phyloP scores from a whole-genome alignment of 2,329 filamentous ascomycete species.

The Fusarium odoratissimum region DNA sequence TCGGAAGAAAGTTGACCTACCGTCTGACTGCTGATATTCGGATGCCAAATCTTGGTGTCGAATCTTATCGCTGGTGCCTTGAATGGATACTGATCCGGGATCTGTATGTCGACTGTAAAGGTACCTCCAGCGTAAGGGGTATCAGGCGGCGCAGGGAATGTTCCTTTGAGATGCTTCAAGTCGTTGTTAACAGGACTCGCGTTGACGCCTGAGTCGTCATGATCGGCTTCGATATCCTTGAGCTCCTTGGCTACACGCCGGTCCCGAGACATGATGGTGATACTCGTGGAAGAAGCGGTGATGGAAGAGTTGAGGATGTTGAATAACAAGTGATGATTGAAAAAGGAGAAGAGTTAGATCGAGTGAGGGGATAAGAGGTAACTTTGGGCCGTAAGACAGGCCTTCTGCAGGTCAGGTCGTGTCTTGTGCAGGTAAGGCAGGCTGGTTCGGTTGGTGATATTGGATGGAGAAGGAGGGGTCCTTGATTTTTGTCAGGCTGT shows the following conservation, averaged over 20 bases:
- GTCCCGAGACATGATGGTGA: slow-evolving; percentile 59
- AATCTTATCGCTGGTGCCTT: slow-evolving; percentile 92
- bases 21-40: slow-evolving; percentile 94
- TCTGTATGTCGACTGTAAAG: slow-evolving; percentile 85
- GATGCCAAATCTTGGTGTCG: slow-evolving; percentile 95
- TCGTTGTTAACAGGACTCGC: slow-evolving; percentile 74
- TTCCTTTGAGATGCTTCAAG: slow-evolving; percentile 84
- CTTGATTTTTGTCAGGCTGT: slow-evolving; percentile 20
- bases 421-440: slow-evolving; percentile 17
- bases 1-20: slow-evolving; percentile 62
- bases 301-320: not conserved
- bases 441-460: slow-evolving; percentile 7
- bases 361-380: not conserved
- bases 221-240: slow-evolving; percentile 78
- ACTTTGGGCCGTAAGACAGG: slow-evolving; percentile 4
- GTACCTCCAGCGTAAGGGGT: slow-evolving; percentile 92
- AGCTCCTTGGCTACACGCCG: slow-evolving; percentile 81
- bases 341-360: not conserved
- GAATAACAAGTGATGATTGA: not conserved
- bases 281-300: not conserved
- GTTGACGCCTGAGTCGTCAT: slow-evolving; percentile 77
- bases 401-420: slow-evolving; percentile 15
- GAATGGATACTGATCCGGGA: slow-evolving; percentile 92
- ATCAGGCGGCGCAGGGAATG: slow-evolving; percentile 87
- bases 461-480: slow-evolving; percentile 29